Conservation (phyloP, 2,329 filamentous ascomycete species). For the Claviceps humidiphila region DNA sequence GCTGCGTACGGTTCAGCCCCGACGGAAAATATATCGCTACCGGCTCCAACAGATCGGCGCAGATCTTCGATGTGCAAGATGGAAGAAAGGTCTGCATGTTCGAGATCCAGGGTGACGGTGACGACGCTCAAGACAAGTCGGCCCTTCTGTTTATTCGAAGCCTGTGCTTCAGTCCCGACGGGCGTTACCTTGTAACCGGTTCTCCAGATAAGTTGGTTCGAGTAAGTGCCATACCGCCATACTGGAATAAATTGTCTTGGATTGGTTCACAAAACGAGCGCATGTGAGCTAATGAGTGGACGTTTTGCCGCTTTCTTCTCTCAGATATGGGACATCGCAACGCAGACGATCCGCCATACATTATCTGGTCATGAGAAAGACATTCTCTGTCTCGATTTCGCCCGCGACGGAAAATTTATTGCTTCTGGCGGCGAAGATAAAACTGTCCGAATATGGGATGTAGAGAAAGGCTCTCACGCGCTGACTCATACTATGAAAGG, state of each 20-base stretch:
- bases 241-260: too few relatives aligned
- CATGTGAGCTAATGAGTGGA: constrained; percentile 6
- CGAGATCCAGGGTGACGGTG: constrained; percentile 46
- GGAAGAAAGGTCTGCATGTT: constrained; percentile 82
- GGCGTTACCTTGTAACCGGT: constrained; percentile 83
- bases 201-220: constrained; percentile 96
- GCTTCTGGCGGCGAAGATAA: constrained; percentile 91
- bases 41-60: constrained; percentile 96
- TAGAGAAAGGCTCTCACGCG: constrained; percentile 69
- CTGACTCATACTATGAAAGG: constrained; percentile 87
- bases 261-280: too few relatives aligned
- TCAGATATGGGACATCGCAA: constrained; percentile 87
- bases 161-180: constrained; percentile 96
- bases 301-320: constrained; percentile 1
- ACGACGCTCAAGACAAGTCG: constrained; percentile 62
- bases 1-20: constrained; percentile 91
- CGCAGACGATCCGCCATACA: constrained; percentile 72
- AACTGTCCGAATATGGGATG: constrained; percentile 92
- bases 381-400: constrained; percentile 93
- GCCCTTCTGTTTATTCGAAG: constrained; percentile 94
- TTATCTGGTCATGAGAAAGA: constrained; percentile 98
- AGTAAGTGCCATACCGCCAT: constrained; percentile 38
- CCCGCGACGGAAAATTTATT: constrained; percentile 83
- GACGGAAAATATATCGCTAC: constrained; percentile 95
- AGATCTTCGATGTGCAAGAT: constrained; percentile 87